phyloP scores from a whole-genome alignment of 805 yeast species.

The Maudiozyma turicensis region DNA sequence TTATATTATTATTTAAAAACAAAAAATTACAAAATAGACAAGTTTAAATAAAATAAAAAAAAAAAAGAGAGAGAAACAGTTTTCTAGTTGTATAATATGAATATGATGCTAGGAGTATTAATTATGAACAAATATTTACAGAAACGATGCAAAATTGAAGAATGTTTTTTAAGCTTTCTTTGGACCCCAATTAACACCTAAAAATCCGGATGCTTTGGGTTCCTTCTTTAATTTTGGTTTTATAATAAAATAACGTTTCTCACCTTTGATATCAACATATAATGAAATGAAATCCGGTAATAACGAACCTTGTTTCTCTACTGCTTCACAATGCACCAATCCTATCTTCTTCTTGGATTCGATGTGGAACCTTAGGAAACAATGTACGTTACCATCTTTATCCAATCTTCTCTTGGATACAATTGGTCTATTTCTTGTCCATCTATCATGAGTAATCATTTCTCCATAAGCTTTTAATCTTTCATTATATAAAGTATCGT shows the following conservation, averaged over 20 bases:
- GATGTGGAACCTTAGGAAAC: slow-evolving; percentile 78
- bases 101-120: neutral
- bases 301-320: slow-evolving; percentile 48
- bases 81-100: neutral
- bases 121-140: neutral
- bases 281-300: slow-evolving; percentile 64
- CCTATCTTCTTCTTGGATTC: slow-evolving; percentile 61
- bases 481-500: slow-evolving; percentile 35
- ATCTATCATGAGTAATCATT: slow-evolving; percentile 49
- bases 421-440: slow-evolving; percentile 86
- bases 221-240: slow-evolving; percentile 46
- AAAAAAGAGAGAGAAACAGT: neutral
- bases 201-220: slow-evolving; percentile 46
- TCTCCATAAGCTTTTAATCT: slow-evolving; percentile 82
- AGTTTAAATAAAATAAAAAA: neutral
- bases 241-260: slow-evolving; percentile 57
- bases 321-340: slow-evolving; percentile 69
- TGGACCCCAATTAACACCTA: slow-evolving; percentile 86
- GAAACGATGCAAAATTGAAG: neutral
- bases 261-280: slow-evolving; percentile 67
- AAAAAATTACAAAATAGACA: neutral
- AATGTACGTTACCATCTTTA: slow-evolving; percentile 68
- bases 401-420: slow-evolving; percentile 55
- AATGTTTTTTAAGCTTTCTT: slow-evolving; percentile 34
- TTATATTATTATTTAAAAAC: neutral